phyloP scores from a whole-genome alignment of 2,329 filamentous ascomycete genomes.

The Thermoascus crustaceus region DNA sequence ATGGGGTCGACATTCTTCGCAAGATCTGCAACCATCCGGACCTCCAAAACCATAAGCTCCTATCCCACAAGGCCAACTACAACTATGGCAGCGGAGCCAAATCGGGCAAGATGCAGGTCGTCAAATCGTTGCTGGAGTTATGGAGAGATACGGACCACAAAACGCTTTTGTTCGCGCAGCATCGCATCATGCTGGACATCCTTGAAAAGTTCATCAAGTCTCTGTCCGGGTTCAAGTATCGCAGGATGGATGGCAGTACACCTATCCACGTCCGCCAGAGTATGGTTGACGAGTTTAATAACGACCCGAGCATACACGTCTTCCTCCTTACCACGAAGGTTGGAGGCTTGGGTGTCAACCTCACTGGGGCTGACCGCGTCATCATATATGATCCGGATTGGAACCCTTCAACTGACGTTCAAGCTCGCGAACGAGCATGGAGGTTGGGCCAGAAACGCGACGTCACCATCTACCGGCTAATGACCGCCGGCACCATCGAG shows the following conservation, averaged over 20 bases:
- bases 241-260: constrained; percentile 91
- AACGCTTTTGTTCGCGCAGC: constrained; percentile 84
- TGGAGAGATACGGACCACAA: constrained; percentile 95
- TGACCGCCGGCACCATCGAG: constrained; percentile 96
- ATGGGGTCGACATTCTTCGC: constrained; percentile 81
- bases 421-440: constrained; percentile 93
- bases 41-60: constrained; percentile 59
- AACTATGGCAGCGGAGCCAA: constrained; percentile 69
- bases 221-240: constrained; percentile 63
- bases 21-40: constrained; percentile 99
- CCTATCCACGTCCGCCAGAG: constrained; percentile 79
- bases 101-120: constrained; percentile 93
- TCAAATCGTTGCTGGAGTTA: constrained; percentile 74
- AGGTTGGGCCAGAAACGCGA: constrained; percentile 88
- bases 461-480: constrained; percentile 93
- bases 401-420: constrained; percentile 94
- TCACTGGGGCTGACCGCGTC: constrained; percentile 89
- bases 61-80: constrained; percentile 55
- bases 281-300: constrained; percentile 91
- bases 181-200: constrained; percentile 91
- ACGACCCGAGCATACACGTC: constrained; percentile 66
- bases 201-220: constrained; percentile 69
- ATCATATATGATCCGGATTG: constrained; percentile 99
- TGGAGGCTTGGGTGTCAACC: constrained; percentile 83
- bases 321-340: constrained; percentile 95